A percentile compares a stretch with the other conserved stretches of the same genome.
Evolutionary conservation across 176 grass and related monocot species (phyloP).

Genomic region (Carex myosuroides): DNA sequence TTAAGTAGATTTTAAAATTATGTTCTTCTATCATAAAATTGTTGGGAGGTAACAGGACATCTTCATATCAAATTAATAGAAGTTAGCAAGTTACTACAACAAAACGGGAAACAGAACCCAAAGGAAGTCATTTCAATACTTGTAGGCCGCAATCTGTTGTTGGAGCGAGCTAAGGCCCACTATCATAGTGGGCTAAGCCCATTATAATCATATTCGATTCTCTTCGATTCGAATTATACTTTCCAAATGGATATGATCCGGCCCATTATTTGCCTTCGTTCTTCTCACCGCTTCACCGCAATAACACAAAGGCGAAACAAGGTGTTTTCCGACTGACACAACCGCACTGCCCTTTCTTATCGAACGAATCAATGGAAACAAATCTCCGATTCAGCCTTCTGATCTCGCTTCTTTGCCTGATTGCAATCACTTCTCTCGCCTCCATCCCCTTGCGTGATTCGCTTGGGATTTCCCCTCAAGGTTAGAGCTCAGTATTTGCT

Average conservation of each 20-base stretch:
- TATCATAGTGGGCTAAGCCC: not conserved
- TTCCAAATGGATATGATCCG: not conserved
- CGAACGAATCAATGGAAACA: conserved; percentile 5
- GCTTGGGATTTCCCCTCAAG: conserved; percentile 66
- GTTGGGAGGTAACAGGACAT: too few species aligned
- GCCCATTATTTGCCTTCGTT: not conserved
- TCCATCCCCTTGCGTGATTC: conserved; percentile 38
- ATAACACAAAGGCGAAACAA: not conserved
- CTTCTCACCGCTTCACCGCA: not conserved
- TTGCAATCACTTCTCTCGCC: conserved; percentile 21
- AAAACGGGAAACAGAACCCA: not conserved
- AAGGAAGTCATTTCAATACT: not conserved
- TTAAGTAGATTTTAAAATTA: not conserved
- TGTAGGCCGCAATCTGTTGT: not conserved
- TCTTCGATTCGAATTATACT: not conserved
- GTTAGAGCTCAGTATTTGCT: conserved; percentile 22
- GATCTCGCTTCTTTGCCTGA: conserved; percentile 28
- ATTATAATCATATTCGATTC: not conserved
- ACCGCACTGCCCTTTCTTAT: not conserved
- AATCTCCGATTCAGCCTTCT: not conserved
- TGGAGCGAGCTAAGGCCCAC: not conserved
- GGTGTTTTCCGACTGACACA: not conserved
- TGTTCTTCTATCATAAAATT: not conserved
- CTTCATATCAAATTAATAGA: not conserved
- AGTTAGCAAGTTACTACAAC: not conserved